These are phyloP conservation scores for Tuctoria greenei DNA, from an alignment of 176 grass and related monocot species.

Conservation along the genomic window DNA sequence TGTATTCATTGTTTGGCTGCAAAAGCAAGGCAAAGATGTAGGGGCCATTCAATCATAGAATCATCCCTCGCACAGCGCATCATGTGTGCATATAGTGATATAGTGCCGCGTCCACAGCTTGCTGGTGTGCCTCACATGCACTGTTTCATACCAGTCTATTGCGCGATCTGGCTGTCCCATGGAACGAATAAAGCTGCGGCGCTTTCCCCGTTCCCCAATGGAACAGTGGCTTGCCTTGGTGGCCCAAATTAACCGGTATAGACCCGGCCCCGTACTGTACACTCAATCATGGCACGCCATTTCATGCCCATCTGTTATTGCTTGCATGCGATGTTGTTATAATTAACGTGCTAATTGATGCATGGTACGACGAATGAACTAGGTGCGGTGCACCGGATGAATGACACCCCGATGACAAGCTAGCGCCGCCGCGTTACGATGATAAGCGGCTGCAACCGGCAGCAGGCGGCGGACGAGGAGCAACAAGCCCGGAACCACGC, in stretches of 20 bases:
- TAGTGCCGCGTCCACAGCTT: slow-evolving; percentile 32
- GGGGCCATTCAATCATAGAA: slow-evolving; percentile 38
- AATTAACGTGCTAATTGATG: slow-evolving; percentile 11
- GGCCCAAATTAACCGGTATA: not conserved
- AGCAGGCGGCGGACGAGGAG: slow-evolving; percentile 28
- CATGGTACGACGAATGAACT: not conserved
- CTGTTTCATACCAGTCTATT: slow-evolving; percentile 12
- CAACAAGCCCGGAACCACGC: slow-evolving; percentile 21
- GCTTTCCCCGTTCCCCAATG: slow-evolving; percentile 35
- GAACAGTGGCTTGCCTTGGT: slow-evolving; percentile 37
- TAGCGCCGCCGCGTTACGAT: slow-evolving; percentile 15
- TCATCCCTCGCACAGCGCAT: slow-evolving; percentile 30
- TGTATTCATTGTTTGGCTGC: slow-evolving; percentile 17
- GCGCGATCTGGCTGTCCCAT: slow-evolving; percentile 12
- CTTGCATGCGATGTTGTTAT: slow-evolving; percentile 39
- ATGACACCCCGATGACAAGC: not conserved
- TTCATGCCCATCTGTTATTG: slow-evolving; percentile 29
- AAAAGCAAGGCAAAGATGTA: slow-evolving; percentile 9
- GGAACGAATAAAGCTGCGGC: slow-evolving; percentile 48
- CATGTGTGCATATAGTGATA: slow-evolving; percentile 35
- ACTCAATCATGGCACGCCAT: slow-evolving; percentile 12
- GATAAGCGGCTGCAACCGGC: slow-evolving; percentile 18
- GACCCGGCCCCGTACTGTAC: not conserved
- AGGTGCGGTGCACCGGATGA: not conserved
- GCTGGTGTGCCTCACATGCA: slow-evolving; percentile 1